phyloP scores from a whole-genome alignment of 2,329 filamentous ascomycete species.

The Cladosporium velox region DNA sequence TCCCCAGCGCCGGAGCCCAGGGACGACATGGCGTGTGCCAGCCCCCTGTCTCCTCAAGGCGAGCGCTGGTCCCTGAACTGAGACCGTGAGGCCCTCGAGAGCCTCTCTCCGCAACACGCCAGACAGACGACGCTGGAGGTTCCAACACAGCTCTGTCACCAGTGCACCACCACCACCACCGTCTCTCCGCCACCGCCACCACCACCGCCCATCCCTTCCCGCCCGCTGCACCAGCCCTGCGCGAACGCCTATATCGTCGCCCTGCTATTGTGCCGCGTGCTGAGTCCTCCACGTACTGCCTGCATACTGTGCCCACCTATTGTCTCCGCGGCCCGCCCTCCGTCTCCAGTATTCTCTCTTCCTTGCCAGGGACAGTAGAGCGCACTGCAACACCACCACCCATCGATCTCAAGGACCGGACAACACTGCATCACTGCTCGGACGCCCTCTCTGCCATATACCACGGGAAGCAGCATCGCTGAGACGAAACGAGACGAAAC shows the following conservation, averaged over 20 bases:
- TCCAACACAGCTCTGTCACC: background rate
- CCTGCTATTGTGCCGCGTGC: constrained; percentile 3
- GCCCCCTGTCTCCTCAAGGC: constrained; percentile 8
- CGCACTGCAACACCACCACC: background rate
- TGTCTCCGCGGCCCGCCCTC: constrained; percentile 13
- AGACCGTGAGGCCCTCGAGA: background rate
- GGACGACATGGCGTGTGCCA: background rate
- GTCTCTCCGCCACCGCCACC: background rate
- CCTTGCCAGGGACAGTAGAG: constrained; percentile 8
- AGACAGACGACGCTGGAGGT: background rate
- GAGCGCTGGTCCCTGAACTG: constrained; percentile 5
- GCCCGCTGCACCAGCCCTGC: constrained; percentile 4
- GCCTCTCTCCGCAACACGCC: background rate
- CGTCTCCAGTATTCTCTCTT: constrained; percentile 13
- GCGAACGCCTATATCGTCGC: constrained; percentile 11
- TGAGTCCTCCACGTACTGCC: background rate
- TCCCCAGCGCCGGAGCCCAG: background rate
- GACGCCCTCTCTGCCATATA: background rate
- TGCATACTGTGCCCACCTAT: constrained; percentile 1
- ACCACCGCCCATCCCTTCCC: background rate
- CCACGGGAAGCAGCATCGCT: background rate
- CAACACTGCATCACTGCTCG: background rate
- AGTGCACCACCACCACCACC: background rate
- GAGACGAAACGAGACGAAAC: background rate
- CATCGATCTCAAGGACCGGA: background rate